These are phyloP conservation scores for Saccharomyces eubayanus DNA, from an alignment of 805 yeast species.

Conservation along the genomic window DNA sequence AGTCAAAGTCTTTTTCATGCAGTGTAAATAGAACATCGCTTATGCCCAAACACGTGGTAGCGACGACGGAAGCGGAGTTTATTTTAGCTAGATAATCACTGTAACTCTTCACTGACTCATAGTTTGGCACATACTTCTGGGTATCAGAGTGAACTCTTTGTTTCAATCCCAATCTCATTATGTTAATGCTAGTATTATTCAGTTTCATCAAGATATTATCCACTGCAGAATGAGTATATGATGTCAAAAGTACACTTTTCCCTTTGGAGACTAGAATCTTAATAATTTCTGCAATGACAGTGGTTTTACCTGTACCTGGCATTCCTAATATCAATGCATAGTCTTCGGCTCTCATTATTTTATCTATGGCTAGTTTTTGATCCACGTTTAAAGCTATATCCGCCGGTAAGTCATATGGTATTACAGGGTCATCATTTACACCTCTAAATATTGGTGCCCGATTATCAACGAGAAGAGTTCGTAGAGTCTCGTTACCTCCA, in stretches of 20 bases:
- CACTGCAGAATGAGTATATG: conserved; percentile 93
- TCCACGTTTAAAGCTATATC: conserved; percentile 49
- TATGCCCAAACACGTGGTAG: conserved; percentile 79
- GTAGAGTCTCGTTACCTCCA: conserved; percentile 31
- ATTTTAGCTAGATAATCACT: conserved; percentile 42
- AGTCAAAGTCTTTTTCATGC: conserved; percentile 57
- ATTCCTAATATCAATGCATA: conserved; percentile 82
- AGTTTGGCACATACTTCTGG: conserved; percentile 42
- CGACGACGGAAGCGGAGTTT: conserved; percentile 63
- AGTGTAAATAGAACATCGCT: conserved; percentile 24
- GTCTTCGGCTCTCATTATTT: conserved; percentile 57
- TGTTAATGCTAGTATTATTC: conserved; percentile 36
- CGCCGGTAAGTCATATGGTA: conserved; percentile 13
- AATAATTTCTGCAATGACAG: conserved; percentile 74
- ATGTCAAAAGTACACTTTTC: conserved; percentile 66
- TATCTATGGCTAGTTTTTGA: conserved; percentile 61
- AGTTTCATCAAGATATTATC: conserved; percentile 82
- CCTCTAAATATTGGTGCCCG: conserved; percentile 23
- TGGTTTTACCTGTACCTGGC: conserved; percentile 98
- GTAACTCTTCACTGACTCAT: conserved; percentile 33
- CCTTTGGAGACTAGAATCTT: conserved; percentile 46
- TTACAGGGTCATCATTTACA: conserved; percentile 8
- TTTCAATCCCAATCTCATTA: conserved; percentile 61
- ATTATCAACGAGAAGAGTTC: conserved; percentile 31
- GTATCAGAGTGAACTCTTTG: conserved; percentile 56